These are phyloP conservation scores for Ailanthus altissimus DNA, from an alignment of 345 rosid species.

Conservation along the genomic window DNA sequence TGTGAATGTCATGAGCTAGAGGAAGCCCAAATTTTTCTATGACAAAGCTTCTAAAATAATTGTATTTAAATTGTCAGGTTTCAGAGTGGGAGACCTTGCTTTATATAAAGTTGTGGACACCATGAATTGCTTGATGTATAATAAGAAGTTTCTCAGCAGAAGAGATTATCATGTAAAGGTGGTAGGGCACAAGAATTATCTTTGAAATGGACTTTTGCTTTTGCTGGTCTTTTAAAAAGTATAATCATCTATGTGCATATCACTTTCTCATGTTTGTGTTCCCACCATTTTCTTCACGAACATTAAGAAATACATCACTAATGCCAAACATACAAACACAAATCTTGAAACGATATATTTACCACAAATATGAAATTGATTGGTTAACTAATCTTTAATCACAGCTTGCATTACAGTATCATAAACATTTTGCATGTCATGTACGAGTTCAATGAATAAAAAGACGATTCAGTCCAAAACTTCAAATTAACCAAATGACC, in stretches of 20 bases:
- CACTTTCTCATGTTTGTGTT: conserved; percentile 31
- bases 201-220: conserved; percentile 37
- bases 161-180: conserved; percentile 44
- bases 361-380: background rate
- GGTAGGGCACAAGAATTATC: conserved; percentile 56
- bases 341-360: background rate
- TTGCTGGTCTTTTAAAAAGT: conserved; percentile 39
- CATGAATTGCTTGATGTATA: conserved; percentile 39
- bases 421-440: background rate
- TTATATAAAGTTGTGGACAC: conserved; percentile 43
- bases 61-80: background rate
- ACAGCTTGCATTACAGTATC: background rate
- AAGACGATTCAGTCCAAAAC: background rate
- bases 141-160: conserved; percentile 47
- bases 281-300: conserved; percentile 35
- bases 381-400: background rate
- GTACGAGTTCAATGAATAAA: background rate
- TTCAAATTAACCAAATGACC: background rate
- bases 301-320: conserved; percentile 10
- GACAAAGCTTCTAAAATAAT: background rate
- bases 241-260: conserved; percentile 21
- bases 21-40: background rate
- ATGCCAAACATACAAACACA: conserved; percentile 18
- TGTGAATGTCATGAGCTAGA: background rate
- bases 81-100: conserved; percentile 29